A percentile compares a stretch with the other conserved stretches of the same genome.
phyloP scores from a whole-genome alignment of 1,139 yeast genomes.

The Kluyveromyces sp. region DNA sequence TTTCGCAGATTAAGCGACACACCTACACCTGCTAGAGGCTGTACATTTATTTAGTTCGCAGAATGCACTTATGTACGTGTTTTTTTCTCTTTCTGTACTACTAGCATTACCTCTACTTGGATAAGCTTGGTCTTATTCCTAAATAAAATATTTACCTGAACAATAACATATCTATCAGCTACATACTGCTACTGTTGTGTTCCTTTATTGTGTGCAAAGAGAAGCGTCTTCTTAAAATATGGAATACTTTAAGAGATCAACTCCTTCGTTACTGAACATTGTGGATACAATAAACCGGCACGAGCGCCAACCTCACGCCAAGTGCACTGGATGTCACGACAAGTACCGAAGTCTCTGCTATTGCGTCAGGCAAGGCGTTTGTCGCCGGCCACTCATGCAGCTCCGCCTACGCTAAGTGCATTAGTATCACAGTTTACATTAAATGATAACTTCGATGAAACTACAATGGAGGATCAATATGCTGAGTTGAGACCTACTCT shows the following conservation, averaged over 20 bases:
- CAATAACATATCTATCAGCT: not conserved
- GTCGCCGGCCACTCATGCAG: slow-evolving; percentile 4
- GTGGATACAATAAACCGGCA: not conserved
- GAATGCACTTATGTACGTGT: not conserved
- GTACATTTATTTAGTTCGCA: not conserved
- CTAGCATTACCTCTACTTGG: not conserved
- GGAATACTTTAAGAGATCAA: too few species aligned
- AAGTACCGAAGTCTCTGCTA: slow-evolving; percentile 11
- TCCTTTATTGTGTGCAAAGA: not conserved
- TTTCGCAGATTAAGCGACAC: not conserved
- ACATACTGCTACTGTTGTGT: not conserved
- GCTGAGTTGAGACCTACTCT: slow-evolving; percentile 1
- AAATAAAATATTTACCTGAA: not conserved
- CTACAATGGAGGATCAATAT: slow-evolving; percentile 5
- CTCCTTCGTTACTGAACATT: not conserved
- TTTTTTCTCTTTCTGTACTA: not conserved
- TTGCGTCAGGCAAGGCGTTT: slow-evolving; percentile 12
- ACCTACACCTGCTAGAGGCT: not conserved
- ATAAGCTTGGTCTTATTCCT: not conserved
- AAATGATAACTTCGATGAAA: slow-evolving; percentile 2
- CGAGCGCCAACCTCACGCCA: not conserved
- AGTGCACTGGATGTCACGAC: slow-evolving; percentile 2
- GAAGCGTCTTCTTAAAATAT: not conserved
- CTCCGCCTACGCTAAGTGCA: slow-evolving; percentile 2
- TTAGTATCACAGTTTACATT: slow-evolving; percentile 4